Evolutionary conservation across 1,139 yeast genomes (phyloP).

Genomic region (Taiozyma sp.): DNA sequence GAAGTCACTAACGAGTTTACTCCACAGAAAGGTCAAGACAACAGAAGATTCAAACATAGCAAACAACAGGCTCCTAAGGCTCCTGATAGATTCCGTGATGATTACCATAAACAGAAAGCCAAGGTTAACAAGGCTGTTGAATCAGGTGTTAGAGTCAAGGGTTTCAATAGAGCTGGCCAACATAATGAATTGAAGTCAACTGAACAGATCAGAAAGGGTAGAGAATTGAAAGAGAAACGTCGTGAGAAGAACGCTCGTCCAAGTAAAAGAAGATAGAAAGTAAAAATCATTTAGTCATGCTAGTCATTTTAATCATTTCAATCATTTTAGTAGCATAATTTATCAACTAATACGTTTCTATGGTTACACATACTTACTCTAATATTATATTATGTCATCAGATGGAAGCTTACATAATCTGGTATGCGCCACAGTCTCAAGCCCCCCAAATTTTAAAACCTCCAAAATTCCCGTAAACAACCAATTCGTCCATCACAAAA

Average conservation of each 20-base stretch:
- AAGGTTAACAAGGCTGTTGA: constrained; percentile 80
- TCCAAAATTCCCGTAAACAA: not conserved
- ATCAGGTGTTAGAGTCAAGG: constrained; percentile 70
- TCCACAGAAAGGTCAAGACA: constrained; percentile 6
- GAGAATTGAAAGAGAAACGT: constrained; percentile 66
- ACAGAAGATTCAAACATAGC: constrained; percentile 66
- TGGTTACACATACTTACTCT: no score
- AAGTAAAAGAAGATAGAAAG: constrained; percentile 33
- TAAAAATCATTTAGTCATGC: not conserved
- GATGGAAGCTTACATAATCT: not conserved
- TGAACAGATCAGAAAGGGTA: constrained; percentile 74
- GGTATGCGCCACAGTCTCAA: not conserved
- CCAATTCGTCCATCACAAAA: no score
- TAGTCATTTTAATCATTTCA: no score
- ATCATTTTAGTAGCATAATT: no score
- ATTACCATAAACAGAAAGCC: constrained; percentile 77
- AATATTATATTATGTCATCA: no score
- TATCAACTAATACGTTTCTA: no score
- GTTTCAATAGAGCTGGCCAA: constrained; percentile 46
- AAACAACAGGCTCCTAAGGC: constrained; percentile 75
- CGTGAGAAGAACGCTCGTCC: constrained; percentile 89
- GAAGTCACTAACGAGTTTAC: constrained; percentile 34
- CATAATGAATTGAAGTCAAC: constrained; percentile 61
- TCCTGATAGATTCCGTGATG: constrained; percentile 88
- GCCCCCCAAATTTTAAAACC: not conserved